These are phyloP conservation scores for Miamiensis avidus DNA, from an alignment of 169 alveolate species.

Conservation along the genomic window DNA sequence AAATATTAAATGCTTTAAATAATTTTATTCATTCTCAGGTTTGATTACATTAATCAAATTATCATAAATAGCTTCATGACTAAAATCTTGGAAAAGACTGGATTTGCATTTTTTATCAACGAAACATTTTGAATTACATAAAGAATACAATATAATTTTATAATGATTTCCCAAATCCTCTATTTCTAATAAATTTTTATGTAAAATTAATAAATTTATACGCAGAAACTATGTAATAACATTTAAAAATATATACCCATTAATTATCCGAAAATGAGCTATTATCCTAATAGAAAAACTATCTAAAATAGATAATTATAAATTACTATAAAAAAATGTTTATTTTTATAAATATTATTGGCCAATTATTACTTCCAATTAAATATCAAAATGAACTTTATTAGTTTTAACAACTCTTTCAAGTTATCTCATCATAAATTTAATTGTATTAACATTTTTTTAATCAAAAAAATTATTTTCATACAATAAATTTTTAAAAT, in stretches of 20 bases:
- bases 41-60: neutral
- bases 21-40: constrained; percentile 25
- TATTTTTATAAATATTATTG: neutral
- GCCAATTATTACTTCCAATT: constrained; percentile 1
- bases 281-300: constrained; percentile 3
- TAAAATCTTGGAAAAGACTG: neutral
- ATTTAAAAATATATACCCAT: neutral
- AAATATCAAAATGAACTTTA: constrained; percentile 26
- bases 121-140: constrained; percentile 15
- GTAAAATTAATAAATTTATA: neutral
- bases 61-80: constrained; percentile 21
- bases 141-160: constrained; percentile 4
- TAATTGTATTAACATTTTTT: constrained; percentile 8
- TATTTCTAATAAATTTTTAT: neutral
- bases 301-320: neutral
- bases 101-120: constrained; percentile 19
- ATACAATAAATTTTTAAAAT: neutral
- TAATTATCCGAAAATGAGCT: too few species aligned
- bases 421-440: neutral
- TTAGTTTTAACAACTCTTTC: constrained; percentile 11
- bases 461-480: neutral
- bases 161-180: neutral
- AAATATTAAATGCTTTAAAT: constrained; percentile 15
- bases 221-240: neutral
- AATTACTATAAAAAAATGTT: neutral